phyloP scores from a whole-genome alignment of 345 rosid genomes.

The Euphorbia peplus region DNA sequence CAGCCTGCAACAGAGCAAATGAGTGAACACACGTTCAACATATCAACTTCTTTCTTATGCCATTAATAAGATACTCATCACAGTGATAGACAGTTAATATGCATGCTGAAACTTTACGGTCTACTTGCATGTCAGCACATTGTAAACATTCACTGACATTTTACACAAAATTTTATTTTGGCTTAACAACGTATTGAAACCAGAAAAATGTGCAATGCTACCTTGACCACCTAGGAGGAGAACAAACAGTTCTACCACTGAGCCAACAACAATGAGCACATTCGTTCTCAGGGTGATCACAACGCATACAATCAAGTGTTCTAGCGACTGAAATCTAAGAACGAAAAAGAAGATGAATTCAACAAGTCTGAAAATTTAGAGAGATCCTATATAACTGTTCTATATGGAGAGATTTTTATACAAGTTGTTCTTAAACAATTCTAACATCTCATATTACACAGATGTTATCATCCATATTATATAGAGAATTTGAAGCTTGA shows the following conservation, averaged over 20 bases:
- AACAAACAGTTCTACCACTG: background rate
- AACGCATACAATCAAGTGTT: background rate
- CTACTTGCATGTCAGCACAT: too few relatives aligned
- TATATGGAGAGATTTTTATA: too few relatives aligned
- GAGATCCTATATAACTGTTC: background rate
- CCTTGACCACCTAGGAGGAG: background rate
- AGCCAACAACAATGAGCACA: background rate
- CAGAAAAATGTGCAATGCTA: background rate
- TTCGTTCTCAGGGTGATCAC: background rate
- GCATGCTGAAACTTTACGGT: too few relatives aligned
- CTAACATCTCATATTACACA: background rate
- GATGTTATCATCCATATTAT: background rate
- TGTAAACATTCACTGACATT: background rate
- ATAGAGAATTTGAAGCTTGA: background rate
- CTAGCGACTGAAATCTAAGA: background rate
- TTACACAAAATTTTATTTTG: background rate
- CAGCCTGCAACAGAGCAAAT: conserved; percentile 47
- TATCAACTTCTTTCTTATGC: background rate
- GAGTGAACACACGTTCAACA: background rate
- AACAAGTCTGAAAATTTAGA: background rate
- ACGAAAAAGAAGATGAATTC: background rate
- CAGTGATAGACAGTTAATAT: background rate
- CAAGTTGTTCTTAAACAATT: background rate
- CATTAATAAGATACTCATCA: background rate
- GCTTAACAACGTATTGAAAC: background rate